Evolutionary conservation across 352 stramenopile species (phyloP).

Genomic region (Globisporangium heterothallicum): DNA sequence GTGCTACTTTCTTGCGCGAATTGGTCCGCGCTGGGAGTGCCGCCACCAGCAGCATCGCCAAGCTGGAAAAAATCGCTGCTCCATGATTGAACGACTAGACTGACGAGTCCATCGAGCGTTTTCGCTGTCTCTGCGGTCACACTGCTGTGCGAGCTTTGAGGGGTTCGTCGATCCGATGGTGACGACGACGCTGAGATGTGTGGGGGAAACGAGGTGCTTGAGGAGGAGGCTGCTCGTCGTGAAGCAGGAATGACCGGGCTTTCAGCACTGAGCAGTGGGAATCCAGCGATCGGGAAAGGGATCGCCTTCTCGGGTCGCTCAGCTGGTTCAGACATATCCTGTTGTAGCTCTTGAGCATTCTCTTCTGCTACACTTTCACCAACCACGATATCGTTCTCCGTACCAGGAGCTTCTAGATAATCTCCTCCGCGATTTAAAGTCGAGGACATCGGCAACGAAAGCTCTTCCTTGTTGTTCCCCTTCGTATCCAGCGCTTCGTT

Average conservation of each 20-base stretch:
- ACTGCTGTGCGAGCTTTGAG: constrained; percentile 7
- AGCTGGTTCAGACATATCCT: background rate
- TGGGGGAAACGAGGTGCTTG: background rate
- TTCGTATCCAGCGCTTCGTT: no score
- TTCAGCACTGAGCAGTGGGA: background rate
- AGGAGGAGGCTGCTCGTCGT: background rate
- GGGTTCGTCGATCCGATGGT: background rate
- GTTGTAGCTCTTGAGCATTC: background rate
- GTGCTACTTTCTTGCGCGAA: background rate
- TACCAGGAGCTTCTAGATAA: no score
- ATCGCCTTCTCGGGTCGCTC: background rate
- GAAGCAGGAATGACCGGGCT: constrained; percentile 1
- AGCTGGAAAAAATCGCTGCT: constrained; percentile 8
- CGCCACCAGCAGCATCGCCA: background rate
- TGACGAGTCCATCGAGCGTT: constrained; percentile 15
- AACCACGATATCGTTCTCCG: no score
- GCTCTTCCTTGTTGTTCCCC: no score
- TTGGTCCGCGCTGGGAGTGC: no score
- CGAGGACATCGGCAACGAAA: no score
- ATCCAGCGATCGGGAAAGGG: no score
- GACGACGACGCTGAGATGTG: background rate
- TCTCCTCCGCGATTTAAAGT: no score
- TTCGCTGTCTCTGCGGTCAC: constrained; percentile 10
- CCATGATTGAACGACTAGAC: constrained; percentile 16
- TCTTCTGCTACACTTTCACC: background rate